Conservation (phyloP, 2,329 filamentous ascomycete species). For the Fusarium fracticaudum region DNA sequence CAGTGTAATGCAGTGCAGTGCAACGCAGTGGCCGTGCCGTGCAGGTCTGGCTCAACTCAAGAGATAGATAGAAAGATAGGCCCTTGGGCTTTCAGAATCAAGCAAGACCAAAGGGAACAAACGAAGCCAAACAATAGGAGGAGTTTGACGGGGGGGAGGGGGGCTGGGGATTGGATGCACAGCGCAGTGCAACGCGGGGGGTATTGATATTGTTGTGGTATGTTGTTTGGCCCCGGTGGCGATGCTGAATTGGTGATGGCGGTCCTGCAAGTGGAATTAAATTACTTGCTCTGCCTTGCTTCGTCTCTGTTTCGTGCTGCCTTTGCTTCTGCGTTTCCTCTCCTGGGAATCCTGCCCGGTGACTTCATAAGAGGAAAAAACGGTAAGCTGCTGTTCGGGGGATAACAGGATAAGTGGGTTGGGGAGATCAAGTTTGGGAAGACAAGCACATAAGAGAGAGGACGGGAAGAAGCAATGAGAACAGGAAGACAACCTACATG, state of each 20-base stretch:
- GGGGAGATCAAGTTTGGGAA: conserved; percentile 25
- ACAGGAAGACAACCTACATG: neutral
- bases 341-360: conserved; percentile 25
- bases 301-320: conserved; percentile 17
- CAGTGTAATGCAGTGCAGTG: neutral
- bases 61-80: conserved; percentile 2
- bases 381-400: conserved; percentile 6
- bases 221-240: conserved; percentile 24
- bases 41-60: conserved; percentile 13
- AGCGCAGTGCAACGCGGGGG: conserved; percentile 27
- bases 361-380: conserved; percentile 26
- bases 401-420: conserved; percentile 26
- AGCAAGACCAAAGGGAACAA: conserved; percentile 28
- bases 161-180: conserved; percentile 20
- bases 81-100: conserved; percentile 12
- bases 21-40: neutral
- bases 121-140: conserved; percentile 38
- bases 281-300: conserved; percentile 28
- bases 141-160: conserved; percentile 21
- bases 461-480: conserved; percentile 9
- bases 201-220: conserved; percentile 19
- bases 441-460: neutral
- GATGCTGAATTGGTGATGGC: conserved; percentile 20
- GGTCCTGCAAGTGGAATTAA: conserved; percentile 23
- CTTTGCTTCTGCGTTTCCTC: conserved; percentile 20